Evolutionary conservation across 2,329 filamentous ascomycete species (phyloP).

Genomic region (Rutstroemia sp.): DNA sequence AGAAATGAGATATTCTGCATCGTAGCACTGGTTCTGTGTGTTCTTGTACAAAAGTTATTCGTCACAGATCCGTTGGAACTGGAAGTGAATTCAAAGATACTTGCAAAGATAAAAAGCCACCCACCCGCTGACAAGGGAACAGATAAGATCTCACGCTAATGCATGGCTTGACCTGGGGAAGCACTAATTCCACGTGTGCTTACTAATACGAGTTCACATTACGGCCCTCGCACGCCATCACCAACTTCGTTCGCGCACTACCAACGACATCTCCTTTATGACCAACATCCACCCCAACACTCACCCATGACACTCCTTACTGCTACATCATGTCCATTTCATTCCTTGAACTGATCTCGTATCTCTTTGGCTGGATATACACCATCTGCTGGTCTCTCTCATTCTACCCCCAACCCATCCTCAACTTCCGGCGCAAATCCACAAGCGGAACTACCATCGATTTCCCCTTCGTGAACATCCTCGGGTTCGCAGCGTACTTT

Average conservation of each 20-base stretch:
- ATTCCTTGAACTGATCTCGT: conserved; percentile 44
- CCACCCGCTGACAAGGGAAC: neutral
- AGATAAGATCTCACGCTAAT: neutral
- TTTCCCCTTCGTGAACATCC: conserved; percentile 68
- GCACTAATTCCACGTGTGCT: neutral
- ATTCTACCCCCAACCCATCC: conserved; percentile 85
- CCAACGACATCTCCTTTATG: neutral
- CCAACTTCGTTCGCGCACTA: no score
- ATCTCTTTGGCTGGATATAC: conserved; percentile 68
- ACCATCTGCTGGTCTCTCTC: conserved; percentile 74
- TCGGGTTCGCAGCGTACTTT: conserved; percentile 69
- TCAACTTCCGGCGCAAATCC: conserved; percentile 69
- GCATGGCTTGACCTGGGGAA: neutral
- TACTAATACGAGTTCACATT: neutral
- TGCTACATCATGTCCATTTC: conserved; percentile 20
- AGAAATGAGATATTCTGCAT: conserved; percentile 20
- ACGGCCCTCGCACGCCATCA: no score
- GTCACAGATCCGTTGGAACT: no score
- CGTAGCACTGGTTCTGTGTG: neutral
- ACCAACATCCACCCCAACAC: neutral
- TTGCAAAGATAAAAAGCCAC: neutral
- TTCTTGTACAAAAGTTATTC: no score
- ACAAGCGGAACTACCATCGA: conserved; percentile 83
- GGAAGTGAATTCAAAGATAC: no score
- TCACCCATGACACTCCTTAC: neutral